These are phyloP conservation scores for Phragmites australis DNA, from an alignment of 176 grass and related monocot genomes.

Conservation along the genomic window DNA sequence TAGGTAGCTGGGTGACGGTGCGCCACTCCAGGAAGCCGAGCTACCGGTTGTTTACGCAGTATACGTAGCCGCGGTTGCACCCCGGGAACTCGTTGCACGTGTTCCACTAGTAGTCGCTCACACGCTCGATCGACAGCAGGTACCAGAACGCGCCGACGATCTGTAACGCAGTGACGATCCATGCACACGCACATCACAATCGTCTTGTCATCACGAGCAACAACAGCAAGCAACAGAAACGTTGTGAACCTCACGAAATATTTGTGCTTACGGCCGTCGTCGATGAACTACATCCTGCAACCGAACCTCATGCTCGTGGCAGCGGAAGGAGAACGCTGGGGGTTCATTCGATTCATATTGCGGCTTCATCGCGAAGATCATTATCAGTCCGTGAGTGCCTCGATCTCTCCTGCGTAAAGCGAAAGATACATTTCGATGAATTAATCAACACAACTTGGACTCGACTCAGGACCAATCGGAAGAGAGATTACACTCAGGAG, in stretches of 20 bases:
- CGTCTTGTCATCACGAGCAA: too few relatives aligned
- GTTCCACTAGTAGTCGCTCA: constrained; percentile 64
- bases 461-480: too few relatives aligned
- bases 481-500: too few relatives aligned
- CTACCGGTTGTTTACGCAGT: constrained; percentile 68
- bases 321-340: neutral
- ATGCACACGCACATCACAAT: too few relatives aligned
- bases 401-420: neutral
- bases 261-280: constrained; percentile 52
- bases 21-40: constrained; percentile 56
- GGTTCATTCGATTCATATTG: neutral
- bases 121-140: constrained; percentile 72
- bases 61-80: constrained; percentile 67
- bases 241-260: constrained; percentile 85
- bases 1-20: constrained; percentile 46
- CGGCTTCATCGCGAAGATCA: neutral
- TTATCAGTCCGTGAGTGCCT: too few relatives aligned
- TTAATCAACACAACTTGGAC: too few relatives aligned
- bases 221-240: too few relatives aligned
- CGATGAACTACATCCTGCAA: constrained; percentile 47
- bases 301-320: too few relatives aligned
- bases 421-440: neutral
- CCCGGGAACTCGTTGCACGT: constrained; percentile 53
- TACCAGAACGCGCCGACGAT: constrained; percentile 95
- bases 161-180: constrained; percentile 51